Base-by-base conservation (phyloP, 257 asterid species). In the Asclepias syriaca region DNA sequence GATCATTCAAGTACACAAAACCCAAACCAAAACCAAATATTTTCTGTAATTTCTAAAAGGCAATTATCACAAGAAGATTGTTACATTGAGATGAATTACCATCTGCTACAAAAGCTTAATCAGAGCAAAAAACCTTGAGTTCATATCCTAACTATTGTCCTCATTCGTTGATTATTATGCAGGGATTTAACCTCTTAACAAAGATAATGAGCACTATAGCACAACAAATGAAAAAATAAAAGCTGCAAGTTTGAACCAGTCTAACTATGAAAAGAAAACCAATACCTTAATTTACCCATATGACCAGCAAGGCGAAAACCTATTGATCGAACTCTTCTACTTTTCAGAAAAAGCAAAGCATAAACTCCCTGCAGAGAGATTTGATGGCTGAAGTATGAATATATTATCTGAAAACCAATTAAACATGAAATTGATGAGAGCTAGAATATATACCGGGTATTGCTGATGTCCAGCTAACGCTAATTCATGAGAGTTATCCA, bases 231-330 rank as follows among this genome's bases (percentile, higher is more conserved):
- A 40, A 24, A 24, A 60, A 53, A 53, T 7, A 57, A 7, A 43
- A 43, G 2, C 10, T 40, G 46, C 2, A 13, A 59, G n/a, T 16
- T 72, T 18, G 50, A 51, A 70, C 22, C 45, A 8, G 14, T 19
- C 18, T 56, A 63, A 32, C 67, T 5, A 29, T 32, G 67, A 70
- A 40, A 51, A 55, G 60, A 40, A 76, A 58, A 78, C 58, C 46
- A 63, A 75, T 79, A 91, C 99, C 99, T 92, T 75, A 94, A 67
- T 87, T 85, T 94, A 78, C 95, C 94, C 96, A 90, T 85, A 57
- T 83, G 88, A 71, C 95, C 95, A 78, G 98, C 95, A 82, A 94
- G 85, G 61, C 97, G 99, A 81, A 84, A 86, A 69, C 97, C 97
- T 58, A 94, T 90, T 46, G 96, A 84, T 75, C 99, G 91, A 58